Percentiles rank a stretch among this genome's conserved stretches.
Evolutionary conservation across 345 rosid genomes (phyloP).

Genomic region (Acer yangbiense): DNA sequence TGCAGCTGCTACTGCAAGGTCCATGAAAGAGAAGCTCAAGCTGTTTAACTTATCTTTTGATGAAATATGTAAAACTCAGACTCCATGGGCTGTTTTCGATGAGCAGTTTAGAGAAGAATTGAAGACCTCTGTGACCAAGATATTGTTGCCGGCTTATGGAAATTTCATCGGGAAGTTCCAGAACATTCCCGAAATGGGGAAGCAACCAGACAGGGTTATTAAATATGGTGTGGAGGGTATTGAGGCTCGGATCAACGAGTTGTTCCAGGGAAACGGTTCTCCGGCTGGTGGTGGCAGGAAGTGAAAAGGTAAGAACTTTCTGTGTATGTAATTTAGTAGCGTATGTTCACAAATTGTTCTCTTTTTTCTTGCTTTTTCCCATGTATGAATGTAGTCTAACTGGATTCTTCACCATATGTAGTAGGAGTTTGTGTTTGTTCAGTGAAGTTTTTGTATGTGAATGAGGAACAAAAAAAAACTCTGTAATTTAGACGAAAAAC

Average conservation of each 20-base stretch:
- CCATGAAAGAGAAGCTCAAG: conserved; percentile 68
- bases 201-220: conserved; percentile 44
- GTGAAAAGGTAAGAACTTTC: conserved; percentile 39
- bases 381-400: conserved; percentile 23
- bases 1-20: conserved; percentile 33
- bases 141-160: conserved; percentile 61
- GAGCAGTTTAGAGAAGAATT: conserved; percentile 72
- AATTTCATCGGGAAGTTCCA: conserved; percentile 59
- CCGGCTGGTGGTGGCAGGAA: conserved; percentile 50
- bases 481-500: neutral
- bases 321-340: conserved; percentile 1
- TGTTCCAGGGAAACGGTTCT: conserved; percentile 55
- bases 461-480: neutral
- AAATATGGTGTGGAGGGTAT: conserved; percentile 54
- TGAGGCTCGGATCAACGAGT: conserved; percentile 51
- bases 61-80: conserved; percentile 54
- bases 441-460: neutral
- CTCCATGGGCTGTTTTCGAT: conserved; percentile 60
- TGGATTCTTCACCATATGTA: neutral
- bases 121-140: conserved; percentile 43
- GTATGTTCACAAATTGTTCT: conserved; percentile 27
- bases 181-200: conserved; percentile 57
- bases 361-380: neutral
- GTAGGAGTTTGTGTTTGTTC: conserved; percentile 16
- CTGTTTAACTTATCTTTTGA: conserved; percentile 55